phyloP scores from a whole-genome alignment of 768 basidiomycete genomes.

The Collybia sordida region DNA sequence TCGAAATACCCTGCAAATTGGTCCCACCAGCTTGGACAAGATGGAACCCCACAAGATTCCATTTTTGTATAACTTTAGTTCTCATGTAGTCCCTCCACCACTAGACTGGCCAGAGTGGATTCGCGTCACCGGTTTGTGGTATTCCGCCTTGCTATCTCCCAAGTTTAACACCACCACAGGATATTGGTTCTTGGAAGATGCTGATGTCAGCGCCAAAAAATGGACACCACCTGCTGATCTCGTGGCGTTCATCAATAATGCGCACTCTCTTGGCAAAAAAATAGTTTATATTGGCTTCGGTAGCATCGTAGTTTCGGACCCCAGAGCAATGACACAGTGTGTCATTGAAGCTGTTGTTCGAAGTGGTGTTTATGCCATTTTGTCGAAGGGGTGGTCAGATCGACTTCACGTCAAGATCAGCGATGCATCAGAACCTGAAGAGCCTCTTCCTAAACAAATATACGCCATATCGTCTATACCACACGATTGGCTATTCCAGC shows the following conservation, averaged over 20 bases:
- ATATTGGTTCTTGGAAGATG: slow-evolving; percentile 96
- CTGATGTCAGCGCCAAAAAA: slow-evolving; percentile 84
- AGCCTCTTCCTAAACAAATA: slow-evolving; percentile 75
- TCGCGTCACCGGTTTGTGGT: slow-evolving; percentile 71
- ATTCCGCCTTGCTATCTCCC: background rate
- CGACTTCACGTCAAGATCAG: slow-evolving; percentile 67
- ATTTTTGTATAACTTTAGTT: slow-evolving; percentile 97
- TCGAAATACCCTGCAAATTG: slow-evolving; percentile 69
- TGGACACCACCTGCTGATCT: slow-evolving; percentile 87
- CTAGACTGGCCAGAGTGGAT: slow-evolving; percentile 99
- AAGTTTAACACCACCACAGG: slow-evolving; percentile 44
- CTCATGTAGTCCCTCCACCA: slow-evolving; percentile 86
- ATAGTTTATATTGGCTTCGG: slow-evolving; percentile 98
- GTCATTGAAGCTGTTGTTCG: slow-evolving; percentile 86
- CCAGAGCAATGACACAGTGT: slow-evolving; percentile 86
- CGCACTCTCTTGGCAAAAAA: slow-evolving; percentile 76
- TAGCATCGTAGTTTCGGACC: slow-evolving; percentile 95
- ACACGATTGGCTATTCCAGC: slow-evolving; percentile 94
- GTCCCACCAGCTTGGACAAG: slow-evolving; percentile 85
- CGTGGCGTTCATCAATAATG: slow-evolving; percentile 77
- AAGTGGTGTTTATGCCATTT: slow-evolving; percentile 87
- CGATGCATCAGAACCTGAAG: slow-evolving; percentile 62
- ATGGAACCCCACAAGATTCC: slow-evolving; percentile 98
- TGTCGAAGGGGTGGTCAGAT: slow-evolving; percentile 99
- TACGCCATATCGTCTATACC: slow-evolving; percentile 85